Evolutionary conservation across 2,329 filamentous ascomycete genomes (phyloP), one percentile per base, ranked within the genome.

Genomic region (Trichoderma brevicompactum): DNA sequence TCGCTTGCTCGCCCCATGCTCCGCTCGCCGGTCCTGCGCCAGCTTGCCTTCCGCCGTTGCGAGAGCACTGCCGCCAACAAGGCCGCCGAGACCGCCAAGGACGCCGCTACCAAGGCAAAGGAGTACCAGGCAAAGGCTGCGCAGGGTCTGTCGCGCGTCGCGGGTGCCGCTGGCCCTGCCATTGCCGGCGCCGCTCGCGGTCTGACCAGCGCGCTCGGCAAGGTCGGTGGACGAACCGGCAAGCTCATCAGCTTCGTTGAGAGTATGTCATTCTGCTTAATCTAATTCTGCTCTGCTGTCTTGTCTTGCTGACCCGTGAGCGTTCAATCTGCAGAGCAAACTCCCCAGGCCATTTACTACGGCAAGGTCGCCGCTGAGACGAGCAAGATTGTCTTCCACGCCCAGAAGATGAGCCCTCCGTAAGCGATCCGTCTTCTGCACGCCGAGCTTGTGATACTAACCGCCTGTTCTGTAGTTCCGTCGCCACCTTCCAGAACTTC

Each of bases 391-490:
- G 87, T 98, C 71, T 92, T 93, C 83, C 87, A 88, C 74, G 89
- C 88, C 79, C 93, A 94, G 81, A 92, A 91, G 83, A 97, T 99
- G 93, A 83, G 85, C 76, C 93, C 92, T 81, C 95, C 95, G 95
- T 99, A 91, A 88, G 94, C 66, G 44, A 56, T 38, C 17, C 9
- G 8, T n/a, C 28, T 17, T 12, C 23, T 12, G 13, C 19, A n/a
- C 23, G 19, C 59, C 41, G 8, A 6, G 28, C 7, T 5, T 8
- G 38, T 46, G 49, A 38, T 9, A 44, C 59, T 63, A 54, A 63
- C 23, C 44, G 36, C 15, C 12, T n/a, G n/a, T 23, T 17, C 53
- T 19, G 41, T 75, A 97, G 94, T 70, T 89, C 89, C 74, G 68
- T 92, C 70, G 84, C 89, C 75, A 92, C 92, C 70, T 92, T 98